phyloP scores from a whole-genome alignment of 768 basidiomycete species.

The Strobilomyces echinocephalus region DNA sequence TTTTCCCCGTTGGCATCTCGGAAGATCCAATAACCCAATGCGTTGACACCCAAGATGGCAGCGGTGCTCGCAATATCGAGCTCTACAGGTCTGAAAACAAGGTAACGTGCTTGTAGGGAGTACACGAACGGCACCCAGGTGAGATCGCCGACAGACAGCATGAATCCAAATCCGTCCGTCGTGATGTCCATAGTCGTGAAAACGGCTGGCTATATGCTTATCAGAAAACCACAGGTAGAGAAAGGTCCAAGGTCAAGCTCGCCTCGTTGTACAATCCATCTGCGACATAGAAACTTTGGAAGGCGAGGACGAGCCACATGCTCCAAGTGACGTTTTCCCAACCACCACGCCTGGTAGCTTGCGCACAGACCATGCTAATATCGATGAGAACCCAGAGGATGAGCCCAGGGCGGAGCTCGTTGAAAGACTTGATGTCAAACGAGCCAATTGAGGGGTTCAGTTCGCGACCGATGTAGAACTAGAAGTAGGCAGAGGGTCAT shows the following conservation, averaged over 20 bases:
- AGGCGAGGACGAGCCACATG: constrained; percentile 82
- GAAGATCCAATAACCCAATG: constrained; percentile 88
- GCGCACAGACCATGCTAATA: constrained; percentile 87
- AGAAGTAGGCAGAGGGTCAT: constrained; percentile 1
- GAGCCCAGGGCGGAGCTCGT: constrained; percentile 52
- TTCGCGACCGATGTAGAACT: constrained; percentile 95
- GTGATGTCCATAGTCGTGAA: constrained; percentile 98
- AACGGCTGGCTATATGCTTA: constrained; percentile 60
- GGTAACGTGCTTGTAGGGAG: constrained; percentile 88
- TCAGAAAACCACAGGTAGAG: background rate
- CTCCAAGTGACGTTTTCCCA: constrained; percentile 72
- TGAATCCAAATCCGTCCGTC: constrained; percentile 97
- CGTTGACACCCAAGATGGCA: constrained; percentile 59
- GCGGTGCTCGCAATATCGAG: constrained; percentile 56
- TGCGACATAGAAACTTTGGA: constrained; percentile 82
- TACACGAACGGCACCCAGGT: constrained; percentile 95
- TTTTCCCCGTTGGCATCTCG: constrained; percentile 86
- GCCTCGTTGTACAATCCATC: constrained; percentile 93
- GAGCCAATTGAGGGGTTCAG: constrained; percentile 82
- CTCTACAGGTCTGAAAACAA: constrained; percentile 83
- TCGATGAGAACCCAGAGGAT: constrained; percentile 89
- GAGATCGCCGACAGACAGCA: constrained; percentile 92
- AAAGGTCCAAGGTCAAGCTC: background rate
- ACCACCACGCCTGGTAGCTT: constrained; percentile 74
- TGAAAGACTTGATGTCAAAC: constrained; percentile 67